Conservation (phyloP, 2,329 filamentous ascomycete species). For the Neopestalotiopsis rosae region DNA sequence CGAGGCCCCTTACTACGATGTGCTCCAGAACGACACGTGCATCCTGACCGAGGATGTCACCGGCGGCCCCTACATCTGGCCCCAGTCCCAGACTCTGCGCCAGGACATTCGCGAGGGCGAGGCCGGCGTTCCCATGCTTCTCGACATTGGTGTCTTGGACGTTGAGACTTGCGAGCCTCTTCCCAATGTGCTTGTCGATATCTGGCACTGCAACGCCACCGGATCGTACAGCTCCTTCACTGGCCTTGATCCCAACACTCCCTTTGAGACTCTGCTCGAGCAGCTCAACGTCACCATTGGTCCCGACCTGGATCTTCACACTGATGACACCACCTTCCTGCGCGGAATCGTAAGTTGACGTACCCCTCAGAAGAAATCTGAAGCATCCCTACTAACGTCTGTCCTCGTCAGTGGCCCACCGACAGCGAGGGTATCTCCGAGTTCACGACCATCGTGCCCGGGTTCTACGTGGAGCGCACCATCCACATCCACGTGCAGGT, state of each 20-base stretch:
- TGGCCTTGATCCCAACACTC: conserved; percentile 35
- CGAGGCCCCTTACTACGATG: conserved; percentile 31
- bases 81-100: conserved; percentile 45
- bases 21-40: conserved; percentile 49
- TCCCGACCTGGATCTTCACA: conserved; percentile 29
- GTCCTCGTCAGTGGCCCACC: conserved; percentile 28
- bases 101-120: conserved; percentile 44
- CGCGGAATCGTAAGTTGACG: conserved; percentile 28
- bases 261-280: conserved; percentile 33
- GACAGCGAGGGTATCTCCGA: conserved; percentile 32
- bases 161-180: conserved; percentile 47
- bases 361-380: neutral
- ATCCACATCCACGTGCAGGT: conserved; percentile 29
- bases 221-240: conserved; percentile 47
- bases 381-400: neutral
- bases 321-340: conserved; percentile 35
- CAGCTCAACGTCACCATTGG: conserved; percentile 34
- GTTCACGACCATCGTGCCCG: conserved; percentile 30
- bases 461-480: conserved; percentile 30
- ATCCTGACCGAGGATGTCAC: conserved; percentile 48
- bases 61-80: conserved; percentile 50
- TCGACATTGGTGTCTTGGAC: conserved; percentile 52
- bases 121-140: conserved; percentile 45
- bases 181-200: conserved; percentile 44
- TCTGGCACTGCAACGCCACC: conserved; percentile 53